Evolutionary conservation across 2,329 filamentous ascomycete species (phyloP).

Genomic region (Penicillium sp.): DNA sequence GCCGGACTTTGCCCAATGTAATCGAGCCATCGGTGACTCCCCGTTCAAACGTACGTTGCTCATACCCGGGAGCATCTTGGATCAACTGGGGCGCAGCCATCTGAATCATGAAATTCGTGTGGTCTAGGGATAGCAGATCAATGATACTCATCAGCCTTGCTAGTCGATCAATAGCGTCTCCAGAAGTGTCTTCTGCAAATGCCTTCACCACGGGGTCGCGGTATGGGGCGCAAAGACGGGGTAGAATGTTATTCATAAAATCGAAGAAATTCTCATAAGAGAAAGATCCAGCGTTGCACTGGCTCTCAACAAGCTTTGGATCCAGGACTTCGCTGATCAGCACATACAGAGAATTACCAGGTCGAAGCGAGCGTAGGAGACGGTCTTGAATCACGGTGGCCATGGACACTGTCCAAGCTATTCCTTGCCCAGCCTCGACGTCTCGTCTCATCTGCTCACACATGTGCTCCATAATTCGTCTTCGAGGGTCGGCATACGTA

Average conservation of each 20-base stretch:
- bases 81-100: constrained; percentile 61
- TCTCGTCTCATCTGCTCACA: constrained; percentile 61
- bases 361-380: constrained; percentile 59
- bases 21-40: constrained; percentile 55
- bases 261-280: constrained; percentile 65
- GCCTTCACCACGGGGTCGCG: constrained; percentile 60
- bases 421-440: constrained; percentile 56
- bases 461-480: constrained; percentile 59
- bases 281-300: constrained; percentile 61
- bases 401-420: constrained; percentile 65
- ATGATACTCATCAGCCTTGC: constrained; percentile 64
- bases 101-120: constrained; percentile 66
- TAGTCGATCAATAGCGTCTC: constrained; percentile 63
- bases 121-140: constrained; percentile 63
- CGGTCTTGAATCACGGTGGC: constrained; percentile 65
- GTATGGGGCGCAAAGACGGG: constrained; percentile 66
- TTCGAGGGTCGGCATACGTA: constrained; percentile 52
- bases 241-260: constrained; percentile 63
- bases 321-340: constrained; percentile 64
- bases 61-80: constrained; percentile 62
- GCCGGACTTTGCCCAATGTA: constrained; percentile 53
- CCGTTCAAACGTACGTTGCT: constrained; percentile 59
- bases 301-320: constrained; percentile 57
- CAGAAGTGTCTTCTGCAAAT: constrained; percentile 52
- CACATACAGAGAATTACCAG: constrained; percentile 62